Conservation (phyloP, 257 asterid species). For the Primulina tabacum region DNA sequence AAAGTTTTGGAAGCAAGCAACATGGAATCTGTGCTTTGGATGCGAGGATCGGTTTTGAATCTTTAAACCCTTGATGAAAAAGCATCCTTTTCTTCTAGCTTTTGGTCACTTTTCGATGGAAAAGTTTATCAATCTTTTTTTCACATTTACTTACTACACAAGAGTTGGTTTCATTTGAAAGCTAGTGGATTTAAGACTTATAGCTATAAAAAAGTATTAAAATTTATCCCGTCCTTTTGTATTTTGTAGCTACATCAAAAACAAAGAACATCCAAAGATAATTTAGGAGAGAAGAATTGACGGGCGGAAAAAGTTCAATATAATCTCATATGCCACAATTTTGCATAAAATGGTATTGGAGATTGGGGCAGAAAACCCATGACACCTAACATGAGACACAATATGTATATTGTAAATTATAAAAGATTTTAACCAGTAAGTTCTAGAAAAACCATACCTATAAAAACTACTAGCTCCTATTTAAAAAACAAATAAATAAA, state of each 20-base stretch:
- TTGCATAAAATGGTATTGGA: too few relatives aligned
- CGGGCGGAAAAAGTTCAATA: too few relatives aligned
- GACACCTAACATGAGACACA: too few relatives aligned
- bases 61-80: slow-evolving; percentile 27
- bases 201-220: too few relatives aligned
- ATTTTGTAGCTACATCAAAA: neutral
- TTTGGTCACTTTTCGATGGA: neutral
- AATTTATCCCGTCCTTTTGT: neutral
- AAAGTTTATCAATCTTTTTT: slow-evolving; percentile 8
- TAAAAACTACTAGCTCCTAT: too few relatives aligned
- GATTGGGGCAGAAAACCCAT: too few relatives aligned
- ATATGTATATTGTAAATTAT: too few relatives aligned
- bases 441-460: neutral
- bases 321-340: too few relatives aligned
- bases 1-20: slow-evolving; percentile 25
- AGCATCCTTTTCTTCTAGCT: slow-evolving; percentile 47
- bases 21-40: slow-evolving; percentile 43
- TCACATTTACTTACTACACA: neutral
- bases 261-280: neutral
- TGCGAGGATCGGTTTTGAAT: slow-evolving; percentile 35
- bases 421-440: neutral
- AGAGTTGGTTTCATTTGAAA: neutral
- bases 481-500: too few relatives aligned
- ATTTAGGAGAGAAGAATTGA: neutral
- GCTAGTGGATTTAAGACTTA: neutral